Base-by-base conservation (phyloP, 345 rosid species). In the Hibiscus mutabilis region DNA sequence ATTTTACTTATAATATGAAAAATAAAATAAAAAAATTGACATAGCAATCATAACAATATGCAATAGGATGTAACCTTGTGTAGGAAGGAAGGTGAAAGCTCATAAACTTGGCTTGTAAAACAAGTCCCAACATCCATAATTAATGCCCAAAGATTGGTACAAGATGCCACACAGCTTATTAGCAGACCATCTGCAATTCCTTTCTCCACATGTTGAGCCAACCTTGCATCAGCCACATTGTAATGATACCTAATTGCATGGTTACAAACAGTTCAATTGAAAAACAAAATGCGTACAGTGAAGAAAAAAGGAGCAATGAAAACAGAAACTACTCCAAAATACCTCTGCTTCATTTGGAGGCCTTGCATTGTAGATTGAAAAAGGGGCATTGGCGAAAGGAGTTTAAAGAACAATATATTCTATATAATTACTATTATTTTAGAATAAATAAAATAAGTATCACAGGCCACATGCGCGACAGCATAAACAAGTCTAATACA, bases 341-440 rank as follows among this genome's bases (percentile, higher is more conserved):
- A 92, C 97, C 97, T 89, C 85, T 96, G 99, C 76, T 96, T 96
- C 96, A 96, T 96, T n/a, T 60, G 99, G 97, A 76, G 73, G 83
- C 71, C 95, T 88, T 56, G 99, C 97, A 87, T 88, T 91, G 83
- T 96, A 91, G 72, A 96, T 80, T 56, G 95, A 92, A 82, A 95
- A 77, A 25, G 91, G n/a, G 16, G 55, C 55, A 51, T 51, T 51
- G 55, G 15, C 16, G 15, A 16, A 49, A 51, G 21, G 55, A 51
- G 55, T 16, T 51, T 5, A 61, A 18, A n/a, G n/a, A 62, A n/a
- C 37, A n/a, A 12, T n/a, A 18, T 62, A n/a, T n/a, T 62, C 19
- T 62, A 9, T 15, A 18, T 33, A 18, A 21, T 21, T 1, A 10
- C 24, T 60, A 27, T 24, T 14, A 1, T 61, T 62, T 18, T 9